phyloP scores from a whole-genome alignment of 306 rosid genomes.

The Notholithocarpus densiflorus region DNA sequence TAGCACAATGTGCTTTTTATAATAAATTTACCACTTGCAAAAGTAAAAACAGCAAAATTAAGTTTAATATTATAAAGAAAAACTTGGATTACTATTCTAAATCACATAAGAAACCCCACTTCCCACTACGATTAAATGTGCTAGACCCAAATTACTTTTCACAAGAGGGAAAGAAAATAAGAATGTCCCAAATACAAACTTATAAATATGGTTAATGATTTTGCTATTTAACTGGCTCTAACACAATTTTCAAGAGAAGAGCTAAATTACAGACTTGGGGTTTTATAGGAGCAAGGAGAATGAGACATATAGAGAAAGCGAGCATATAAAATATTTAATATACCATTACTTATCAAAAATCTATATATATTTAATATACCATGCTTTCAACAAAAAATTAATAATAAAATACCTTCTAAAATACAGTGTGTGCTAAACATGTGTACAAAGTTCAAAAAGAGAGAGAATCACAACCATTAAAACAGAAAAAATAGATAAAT shows the following conservation, averaged over 20 bases:
- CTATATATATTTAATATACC: neutral
- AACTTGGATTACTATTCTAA: neutral
- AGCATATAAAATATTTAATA: neutral
- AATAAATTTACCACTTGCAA: no score
- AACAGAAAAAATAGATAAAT: neutral
- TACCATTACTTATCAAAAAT: neutral
- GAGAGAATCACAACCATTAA: neutral
- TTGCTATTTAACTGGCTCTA: neutral
- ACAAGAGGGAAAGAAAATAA: neutral
- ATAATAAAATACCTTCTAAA: neutral
- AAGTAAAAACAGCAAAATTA: no score
- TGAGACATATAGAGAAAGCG: neutral
- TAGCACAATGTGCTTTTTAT: no score
- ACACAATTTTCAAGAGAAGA: neutral
- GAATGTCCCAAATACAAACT: neutral
- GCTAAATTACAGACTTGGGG: neutral
- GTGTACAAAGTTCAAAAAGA: neutral
- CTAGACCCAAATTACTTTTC: neutral
- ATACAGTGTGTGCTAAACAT: neutral
- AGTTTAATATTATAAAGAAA: no score
- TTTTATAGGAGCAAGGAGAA: neutral
- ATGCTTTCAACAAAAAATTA: neutral
- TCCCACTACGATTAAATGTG: neutral
- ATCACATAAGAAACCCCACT: neutral
- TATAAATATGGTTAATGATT: neutral